Base-by-base conservation (phyloP, 139 green algal genomes). In the Micractinium conductrix region DNA sequence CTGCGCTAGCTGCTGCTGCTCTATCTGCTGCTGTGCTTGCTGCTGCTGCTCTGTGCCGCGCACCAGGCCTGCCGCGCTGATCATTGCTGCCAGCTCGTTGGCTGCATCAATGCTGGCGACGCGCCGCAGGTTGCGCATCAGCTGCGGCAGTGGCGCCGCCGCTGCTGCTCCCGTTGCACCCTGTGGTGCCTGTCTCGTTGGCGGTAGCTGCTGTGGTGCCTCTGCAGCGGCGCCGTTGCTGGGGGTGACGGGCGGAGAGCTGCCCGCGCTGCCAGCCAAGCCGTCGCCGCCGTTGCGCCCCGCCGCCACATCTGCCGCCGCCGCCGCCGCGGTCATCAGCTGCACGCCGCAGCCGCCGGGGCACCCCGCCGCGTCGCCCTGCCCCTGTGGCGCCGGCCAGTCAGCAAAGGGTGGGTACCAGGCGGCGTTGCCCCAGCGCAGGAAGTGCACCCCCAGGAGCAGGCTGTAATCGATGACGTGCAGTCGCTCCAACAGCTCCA, bases 401-500 rank as follows among this genome's bases (percentile, higher is more conserved):
- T 89, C 50, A 40, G 48, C 71, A 35, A 70, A 50, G 44, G 87
- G 85, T 6, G 88, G 73, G 42, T 78, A 30, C 88, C 91, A 92
- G 33, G 48, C 28, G 60, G 55, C 75, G 50, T 76, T 45, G 26
- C 86, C 72, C 91, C 91, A 88, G 17, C 76, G 33, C 58, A 81
- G 33, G 63, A 90, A 85, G 79, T 90, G 70, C 42, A 83, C 84
- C 19, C 76, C 76, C 58, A 97, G 78, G 33, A 97, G 92, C 80
- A 97, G 87, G 2, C 78, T 91, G 84, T 97, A 97, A 87, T 97
- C 94, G 86, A 97, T 97, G 37, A 97, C 89, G 30, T 87, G 74
- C 65, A 92, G 45, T 22, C 65, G 42, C 75, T 95, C 84, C 58
- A 97, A 80, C 38, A 97, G 89, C 3, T 73, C 60, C 14, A 79